Evolutionary conservation across 495 filamentous ascomycete genomes (phyloP), one percentile per base, ranked within the genome.

Genomic region (Sporormia fimetaria): DNA sequence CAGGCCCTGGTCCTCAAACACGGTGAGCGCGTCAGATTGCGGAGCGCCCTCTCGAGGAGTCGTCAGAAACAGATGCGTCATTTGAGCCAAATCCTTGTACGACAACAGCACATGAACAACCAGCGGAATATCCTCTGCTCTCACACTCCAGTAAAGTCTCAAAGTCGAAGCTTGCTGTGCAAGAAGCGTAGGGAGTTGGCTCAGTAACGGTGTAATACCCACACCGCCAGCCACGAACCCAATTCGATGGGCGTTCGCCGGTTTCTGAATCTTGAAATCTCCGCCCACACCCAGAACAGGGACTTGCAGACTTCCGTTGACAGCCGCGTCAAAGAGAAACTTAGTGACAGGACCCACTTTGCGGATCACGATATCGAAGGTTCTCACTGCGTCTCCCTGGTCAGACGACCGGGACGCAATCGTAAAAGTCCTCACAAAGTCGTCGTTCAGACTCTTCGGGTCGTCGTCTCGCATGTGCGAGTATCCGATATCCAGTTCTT

Each of bases 381-480:
- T 67, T 31, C 69, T 62, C 4, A 60, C 32, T 32, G 31, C 27
- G 36, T 26, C 12, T 41, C 42, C 62, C 7, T 45, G 40, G 1
- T 37, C 16, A 5, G 47, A 60, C 3, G 75, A 72, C 17, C 63
- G 56, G 2, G 70, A 81, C 0, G 76, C 80, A 4, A 87, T 66
- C 3, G 82, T 90, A 52, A 90, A 90, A 0, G 83, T 88, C 24
- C 84, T 66, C 14, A 87, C 63, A 49, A 75, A 87, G 53, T 93
- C 82, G 47, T 90, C 83, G 47, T 90, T 93, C 29, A 90, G 54
- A 48, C 73, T 80, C 47, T 66, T 65, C 10, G 83, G 83, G 42
- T 88, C 83, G 26, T 76, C 72, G 39, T 88, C 78, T 1, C 75
- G 64, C 84, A 90, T 90, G 55, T 90, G 85, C 34, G 65, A 72